phyloP scores from a whole-genome alignment of 2,329 filamentous ascomycete species.

The Aureobasidium sp. region DNA sequence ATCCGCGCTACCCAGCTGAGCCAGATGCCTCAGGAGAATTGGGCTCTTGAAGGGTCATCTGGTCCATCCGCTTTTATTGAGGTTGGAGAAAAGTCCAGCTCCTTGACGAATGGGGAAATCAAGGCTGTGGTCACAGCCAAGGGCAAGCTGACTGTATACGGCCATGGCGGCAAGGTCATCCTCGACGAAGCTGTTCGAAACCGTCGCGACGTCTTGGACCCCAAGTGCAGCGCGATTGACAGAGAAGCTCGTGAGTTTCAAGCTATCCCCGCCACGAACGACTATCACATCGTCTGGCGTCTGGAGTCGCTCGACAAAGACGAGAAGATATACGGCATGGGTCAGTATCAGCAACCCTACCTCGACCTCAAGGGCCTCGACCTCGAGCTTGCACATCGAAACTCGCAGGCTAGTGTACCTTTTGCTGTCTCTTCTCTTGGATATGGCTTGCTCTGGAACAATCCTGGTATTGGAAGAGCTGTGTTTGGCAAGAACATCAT shows the following conservation, averaged over 20 bases:
- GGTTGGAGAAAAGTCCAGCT: slow-evolving; percentile 29
- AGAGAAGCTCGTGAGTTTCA: slow-evolving; percentile 54
- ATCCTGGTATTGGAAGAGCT: slow-evolving; percentile 54
- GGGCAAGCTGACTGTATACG: slow-evolving; percentile 46
- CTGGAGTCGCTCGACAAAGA: slow-evolving; percentile 49
- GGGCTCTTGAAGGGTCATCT: slow-evolving; percentile 32
- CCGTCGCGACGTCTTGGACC: slow-evolving; percentile 46
- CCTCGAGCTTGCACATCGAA: slow-evolving; percentile 58
- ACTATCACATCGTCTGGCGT: slow-evolving; percentile 52
- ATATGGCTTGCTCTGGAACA: slow-evolving; percentile 62
- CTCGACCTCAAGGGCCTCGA: slow-evolving; percentile 58
- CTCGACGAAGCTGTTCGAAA: slow-evolving; percentile 50
- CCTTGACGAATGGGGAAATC: slow-evolving; percentile 44
- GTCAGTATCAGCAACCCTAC: slow-evolving; percentile 59
- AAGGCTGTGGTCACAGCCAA: slow-evolving; percentile 40
- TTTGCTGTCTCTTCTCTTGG: slow-evolving; percentile 55
- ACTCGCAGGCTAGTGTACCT: slow-evolving; percentile 59
- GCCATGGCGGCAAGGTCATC: slow-evolving; percentile 37
- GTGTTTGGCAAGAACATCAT: slow-evolving; percentile 56
- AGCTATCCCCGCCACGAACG: slow-evolving; percentile 41
- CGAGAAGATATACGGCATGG: slow-evolving; percentile 63
- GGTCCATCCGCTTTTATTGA: slow-evolving; percentile 20
- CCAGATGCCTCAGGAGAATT: slow-evolving; percentile 34
- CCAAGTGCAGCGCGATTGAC: slow-evolving; percentile 52
- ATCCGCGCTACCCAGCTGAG: slow-evolving; percentile 40